Evolutionary conservation across 805 yeast genomes (phyloP).

Genomic region (Metschnikowia koreensis): DNA sequence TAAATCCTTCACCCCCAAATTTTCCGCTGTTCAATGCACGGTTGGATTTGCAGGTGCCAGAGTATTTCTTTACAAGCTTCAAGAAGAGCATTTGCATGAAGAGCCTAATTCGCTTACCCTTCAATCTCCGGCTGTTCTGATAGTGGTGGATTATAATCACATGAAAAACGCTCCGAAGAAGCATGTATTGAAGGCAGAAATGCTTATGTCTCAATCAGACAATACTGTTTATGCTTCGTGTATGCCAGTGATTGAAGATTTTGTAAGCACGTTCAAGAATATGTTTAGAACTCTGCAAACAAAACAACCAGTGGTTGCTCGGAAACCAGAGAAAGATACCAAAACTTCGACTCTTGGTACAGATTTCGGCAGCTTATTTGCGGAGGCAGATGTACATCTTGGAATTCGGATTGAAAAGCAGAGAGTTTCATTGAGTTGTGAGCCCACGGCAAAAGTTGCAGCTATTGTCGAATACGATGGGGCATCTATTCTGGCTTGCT

Average conservation of each 20-base stretch:
- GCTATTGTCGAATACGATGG: conserved; percentile 76
- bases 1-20: conserved; percentile 20
- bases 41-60: conserved; percentile 70
- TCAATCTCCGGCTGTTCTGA: conserved; percentile 71
- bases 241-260: conserved; percentile 71
- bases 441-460: conserved; percentile 90
- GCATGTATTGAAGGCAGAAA: conserved; percentile 50
- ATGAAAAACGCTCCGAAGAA: conserved; percentile 31
- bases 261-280: conserved; percentile 48
- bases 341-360: conserved; percentile 21
- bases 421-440: conserved; percentile 76
- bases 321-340: conserved; percentile 1
- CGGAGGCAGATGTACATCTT: conserved; percentile 58
- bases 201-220: conserved; percentile 64
- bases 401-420: conserved; percentile 71
- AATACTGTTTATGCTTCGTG: conserved; percentile 71
- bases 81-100: conserved; percentile 35
- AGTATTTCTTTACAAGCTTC: conserved; percentile 47
- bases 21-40: conserved; percentile 46
- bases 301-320: not conserved
- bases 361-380: conserved; percentile 41
- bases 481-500: conserved; percentile 55
- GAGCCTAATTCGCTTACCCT: conserved; percentile 54
- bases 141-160: conserved; percentile 53
- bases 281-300: conserved; percentile 39